phyloP scores from a whole-genome alignment of 2,329 filamentous ascomycete genomes.

The Ophiocordyceps robertsii region DNA sequence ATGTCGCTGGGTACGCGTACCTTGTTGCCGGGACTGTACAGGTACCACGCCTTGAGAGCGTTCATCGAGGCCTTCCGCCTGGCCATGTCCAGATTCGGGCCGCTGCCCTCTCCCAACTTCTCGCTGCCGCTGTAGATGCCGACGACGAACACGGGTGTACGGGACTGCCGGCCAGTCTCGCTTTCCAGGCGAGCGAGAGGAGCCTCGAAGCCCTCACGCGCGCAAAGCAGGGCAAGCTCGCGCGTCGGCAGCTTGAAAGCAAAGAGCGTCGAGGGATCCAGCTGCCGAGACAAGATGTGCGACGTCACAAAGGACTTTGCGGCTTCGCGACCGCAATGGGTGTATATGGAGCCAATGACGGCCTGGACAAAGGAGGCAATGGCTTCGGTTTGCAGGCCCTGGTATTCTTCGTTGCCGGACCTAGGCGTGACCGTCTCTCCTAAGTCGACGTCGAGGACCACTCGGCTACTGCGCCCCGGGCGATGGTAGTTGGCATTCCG shows the following conservation, averaged over 20 bases:
- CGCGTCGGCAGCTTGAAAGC: conserved; percentile 71
- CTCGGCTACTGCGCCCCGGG: conserved; percentile 54
- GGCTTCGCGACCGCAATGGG: conserved; percentile 68
- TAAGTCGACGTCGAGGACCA: conserved; percentile 76
- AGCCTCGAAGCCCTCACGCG: conserved; percentile 74
- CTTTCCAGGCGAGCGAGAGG: conserved; percentile 79
- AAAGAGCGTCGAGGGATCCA: conserved; percentile 69
- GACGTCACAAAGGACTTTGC: conserved; percentile 71
- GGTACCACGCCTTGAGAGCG: conserved; percentile 86
- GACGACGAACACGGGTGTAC: conserved; percentile 83
- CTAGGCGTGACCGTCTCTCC: conserved; percentile 41
- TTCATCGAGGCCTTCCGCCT: conserved; percentile 69
- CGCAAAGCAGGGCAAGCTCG: conserved; percentile 73
- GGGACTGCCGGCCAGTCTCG: conserved; percentile 76
- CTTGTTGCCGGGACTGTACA: conserved; percentile 67
- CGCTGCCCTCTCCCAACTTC: conserved; percentile 84
- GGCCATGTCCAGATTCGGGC: conserved; percentile 63
- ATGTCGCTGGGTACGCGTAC: conserved; percentile 58
- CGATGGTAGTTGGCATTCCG: conserved; percentile 39
- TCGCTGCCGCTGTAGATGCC: conserved; percentile 87
- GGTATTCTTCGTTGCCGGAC: conserved; percentile 13
- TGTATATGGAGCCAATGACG: conserved; percentile 70
- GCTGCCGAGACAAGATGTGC: conserved; percentile 69
- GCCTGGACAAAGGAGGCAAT: conserved; percentile 70
- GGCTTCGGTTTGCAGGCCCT: conserved; percentile 61